phyloP scores from a whole-genome alignment of 306 rosid genomes.

The Citrullus colocynthis region DNA sequence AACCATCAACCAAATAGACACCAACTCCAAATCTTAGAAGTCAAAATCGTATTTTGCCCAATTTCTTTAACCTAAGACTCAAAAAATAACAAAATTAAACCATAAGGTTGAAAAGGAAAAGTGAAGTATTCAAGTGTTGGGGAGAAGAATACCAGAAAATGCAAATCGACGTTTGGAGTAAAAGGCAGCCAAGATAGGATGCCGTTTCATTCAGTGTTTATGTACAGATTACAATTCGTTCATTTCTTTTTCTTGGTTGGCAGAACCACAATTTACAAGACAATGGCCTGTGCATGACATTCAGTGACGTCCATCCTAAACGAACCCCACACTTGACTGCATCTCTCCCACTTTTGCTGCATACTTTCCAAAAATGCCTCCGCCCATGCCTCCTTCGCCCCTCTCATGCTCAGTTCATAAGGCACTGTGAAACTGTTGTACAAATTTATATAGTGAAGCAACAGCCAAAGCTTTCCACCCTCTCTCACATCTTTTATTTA shows the following conservation, averaged over 20 bases:
- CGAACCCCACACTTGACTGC: conserved; percentile 54
- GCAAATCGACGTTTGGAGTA: not conserved
- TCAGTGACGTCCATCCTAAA: conserved; percentile 60
- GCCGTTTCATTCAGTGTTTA: not conserved
- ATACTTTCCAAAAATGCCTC: conserved; percentile 40
- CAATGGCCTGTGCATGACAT: conserved; percentile 67
- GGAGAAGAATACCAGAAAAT: not conserved
- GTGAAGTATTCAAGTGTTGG: not conserved
- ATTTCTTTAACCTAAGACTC: not conserved
- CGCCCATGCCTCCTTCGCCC: conserved; percentile 67
- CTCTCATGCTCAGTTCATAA: conserved; percentile 59
- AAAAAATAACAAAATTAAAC: not conserved
- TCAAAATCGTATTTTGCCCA: not conserved
- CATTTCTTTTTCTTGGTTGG: not conserved
- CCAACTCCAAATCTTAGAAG: too few species aligned
- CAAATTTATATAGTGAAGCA: conserved; percentile 5
- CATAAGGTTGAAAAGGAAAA: not conserved
- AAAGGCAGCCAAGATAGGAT: not conserved
- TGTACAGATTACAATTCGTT: not conserved
- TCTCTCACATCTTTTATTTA: too few species aligned
- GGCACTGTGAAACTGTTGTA: conserved; percentile 67
- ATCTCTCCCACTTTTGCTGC: conserved; percentile 57
- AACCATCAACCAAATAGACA: not conserved
- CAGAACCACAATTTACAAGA: conserved; percentile 22
- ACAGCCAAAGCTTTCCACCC: too few species aligned